phyloP scores from a whole-genome alignment of 108 stramenopile genomes.

The Aurantiochytrium sp. region DNA sequence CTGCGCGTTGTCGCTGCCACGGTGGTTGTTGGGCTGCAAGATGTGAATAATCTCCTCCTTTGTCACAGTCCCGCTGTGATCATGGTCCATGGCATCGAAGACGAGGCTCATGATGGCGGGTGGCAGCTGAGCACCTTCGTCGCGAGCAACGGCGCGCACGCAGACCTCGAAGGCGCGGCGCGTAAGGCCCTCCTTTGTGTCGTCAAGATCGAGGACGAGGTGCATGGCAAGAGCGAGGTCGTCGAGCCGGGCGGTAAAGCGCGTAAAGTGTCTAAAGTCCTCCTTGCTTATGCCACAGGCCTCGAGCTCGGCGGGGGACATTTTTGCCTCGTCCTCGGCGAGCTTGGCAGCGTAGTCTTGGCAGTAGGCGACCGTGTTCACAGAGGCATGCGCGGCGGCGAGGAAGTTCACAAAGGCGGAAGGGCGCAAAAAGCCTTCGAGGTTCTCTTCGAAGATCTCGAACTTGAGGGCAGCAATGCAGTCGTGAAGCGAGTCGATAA shows the following conservation, averaged over 20 bases:
- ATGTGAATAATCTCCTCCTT: not conserved
- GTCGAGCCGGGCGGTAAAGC: not conserved
- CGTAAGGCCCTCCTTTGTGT: not conserved
- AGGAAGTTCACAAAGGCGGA: not conserved
- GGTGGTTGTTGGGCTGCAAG: not conserved
- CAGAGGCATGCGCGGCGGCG: not conserved
- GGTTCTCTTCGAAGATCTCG: not conserved
- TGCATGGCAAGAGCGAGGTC: not conserved
- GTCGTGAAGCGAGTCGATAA: not conserved
- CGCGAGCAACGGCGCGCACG: not conserved
- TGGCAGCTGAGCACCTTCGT: not conserved
- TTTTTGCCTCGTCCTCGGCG: not conserved
- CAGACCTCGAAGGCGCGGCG: not conserved
- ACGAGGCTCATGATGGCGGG: not conserved
- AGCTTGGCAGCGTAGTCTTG: not conserved
- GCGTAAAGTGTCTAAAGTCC: not conserved
- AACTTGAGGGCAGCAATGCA: not conserved
- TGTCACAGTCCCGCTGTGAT: not conserved
- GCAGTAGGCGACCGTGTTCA: not conserved
- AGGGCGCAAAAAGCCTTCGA: not conserved
- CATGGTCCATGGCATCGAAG: not conserved
- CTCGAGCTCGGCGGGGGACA: not conserved
- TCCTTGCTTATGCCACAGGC: not conserved
- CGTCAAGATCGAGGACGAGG: not conserved
- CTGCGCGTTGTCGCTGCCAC: not conserved